A percentile compares a stretch with the other conserved stretches of the same genome.
phyloP scores from a whole-genome alignment of 805 yeast species.

The Candida corydali region DNA sequence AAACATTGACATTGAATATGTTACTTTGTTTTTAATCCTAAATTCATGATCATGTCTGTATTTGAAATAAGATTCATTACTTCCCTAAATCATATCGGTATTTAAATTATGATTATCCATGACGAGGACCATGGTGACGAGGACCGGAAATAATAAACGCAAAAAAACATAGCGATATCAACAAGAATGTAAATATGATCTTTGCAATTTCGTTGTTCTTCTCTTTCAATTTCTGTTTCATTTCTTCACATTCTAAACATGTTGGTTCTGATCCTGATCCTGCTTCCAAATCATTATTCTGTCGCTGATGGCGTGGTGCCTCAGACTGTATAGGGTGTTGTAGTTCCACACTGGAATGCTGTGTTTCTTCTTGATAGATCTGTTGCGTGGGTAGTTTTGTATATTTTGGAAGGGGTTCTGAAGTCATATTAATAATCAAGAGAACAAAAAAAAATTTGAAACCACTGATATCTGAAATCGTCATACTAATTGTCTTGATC shows the following conservation, averaged over 20 bases:
- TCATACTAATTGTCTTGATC: no score
- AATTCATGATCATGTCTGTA: no score
- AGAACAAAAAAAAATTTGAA: no score
- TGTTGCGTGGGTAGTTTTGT: not conserved
- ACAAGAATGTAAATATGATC: not conserved
- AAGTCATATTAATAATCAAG: no score
- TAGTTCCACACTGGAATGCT: no score
- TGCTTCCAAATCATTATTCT: not conserved
- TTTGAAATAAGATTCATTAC: no score
- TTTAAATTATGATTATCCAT: no score
- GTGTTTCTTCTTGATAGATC: no score
- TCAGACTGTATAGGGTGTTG: not conserved
- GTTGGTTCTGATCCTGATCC: not conserved
- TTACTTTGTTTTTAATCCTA: no score
- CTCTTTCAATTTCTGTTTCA: not conserved
- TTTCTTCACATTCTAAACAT: not conserved
- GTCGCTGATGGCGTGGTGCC: not conserved
- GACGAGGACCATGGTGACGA: not conserved
- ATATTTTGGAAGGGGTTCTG: not conserved
- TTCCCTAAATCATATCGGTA: no score
- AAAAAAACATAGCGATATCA: not conserved
- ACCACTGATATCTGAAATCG: no score
- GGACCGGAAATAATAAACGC: not conserved
- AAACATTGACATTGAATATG: no score
- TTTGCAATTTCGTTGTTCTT: not conserved